Evolutionary conservation across 805 yeast genomes (phyloP), one percentile per base, ranked within the genome.

Genomic region (Candida ponderosae): DNA sequence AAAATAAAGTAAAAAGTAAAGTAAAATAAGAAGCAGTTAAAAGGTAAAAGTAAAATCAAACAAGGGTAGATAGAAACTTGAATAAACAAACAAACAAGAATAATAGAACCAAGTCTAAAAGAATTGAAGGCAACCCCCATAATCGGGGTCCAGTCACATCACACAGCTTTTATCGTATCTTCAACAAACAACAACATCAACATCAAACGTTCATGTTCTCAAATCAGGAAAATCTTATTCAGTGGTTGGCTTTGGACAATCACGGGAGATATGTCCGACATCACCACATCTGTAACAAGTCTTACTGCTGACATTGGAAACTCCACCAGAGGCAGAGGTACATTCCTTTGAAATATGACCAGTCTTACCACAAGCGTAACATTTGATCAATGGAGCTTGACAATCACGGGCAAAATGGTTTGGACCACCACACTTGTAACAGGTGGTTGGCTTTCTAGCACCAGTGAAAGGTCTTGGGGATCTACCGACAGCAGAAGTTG

Each of bases 351-450:
- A 79, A 53, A 86, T 78, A 70, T 89, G 97, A 40, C 96, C 96
- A 45, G 75, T 68, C 63, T 80, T 78, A 51, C 96, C 96, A 66
- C 97, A 88, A 44, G 89, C 83, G 74, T 86, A 89, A 66, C 97
- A 88, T 66, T 85, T 85, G 58, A 78, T 72, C 39, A 63, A 65
- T 47, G 71, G 74, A 40, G 77, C 73, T 50, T 78, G 79, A 66
- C 96, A 86, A 63, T 86, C 95, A 68, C 85, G 81, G 47, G 95
- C 95, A 66, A 80, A 81, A 63, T 87, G 95, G 77, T 85, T 85
- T 57, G 93, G 88, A 47, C 90, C 93, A 56, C 94, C 94, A 62
- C 95, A 85, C 66, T 81, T 85, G 79, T 81, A 83, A 66, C 95
- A 85, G 41, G 85, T 74, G 44, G 81, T 66, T 42, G 65, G 63